Evolutionary conservation across 2,329 filamentous ascomycete genomes (phyloP).

Genomic region (Samsoniella hepiali): DNA sequence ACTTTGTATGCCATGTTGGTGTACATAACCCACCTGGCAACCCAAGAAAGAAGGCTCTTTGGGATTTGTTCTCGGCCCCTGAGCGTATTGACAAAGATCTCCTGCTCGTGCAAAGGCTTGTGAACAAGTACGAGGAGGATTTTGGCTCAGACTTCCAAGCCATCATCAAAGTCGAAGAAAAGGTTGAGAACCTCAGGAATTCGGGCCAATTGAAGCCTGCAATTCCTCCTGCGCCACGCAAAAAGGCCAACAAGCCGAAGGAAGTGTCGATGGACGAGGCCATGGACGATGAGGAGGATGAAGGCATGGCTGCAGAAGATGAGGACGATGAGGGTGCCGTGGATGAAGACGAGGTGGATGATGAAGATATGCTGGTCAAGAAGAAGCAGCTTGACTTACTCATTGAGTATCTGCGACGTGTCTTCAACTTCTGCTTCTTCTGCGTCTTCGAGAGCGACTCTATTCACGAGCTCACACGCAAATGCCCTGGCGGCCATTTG

Average conservation of each 20-base stretch:
- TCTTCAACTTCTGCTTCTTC: slow-evolving; percentile 99
- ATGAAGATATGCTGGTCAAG: slow-evolving; percentile 83
- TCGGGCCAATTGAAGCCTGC: slow-evolving; percentile 74
- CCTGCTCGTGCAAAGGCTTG: slow-evolving; percentile 74
- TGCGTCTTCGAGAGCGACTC: slow-evolving; percentile 99
- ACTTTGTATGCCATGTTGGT: slow-evolving; percentile 96
- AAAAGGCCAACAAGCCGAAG: slow-evolving; percentile 60
- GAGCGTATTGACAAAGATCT: slow-evolving; percentile 92
- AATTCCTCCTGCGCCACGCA: slow-evolving; percentile 49
- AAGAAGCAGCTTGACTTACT: slow-evolving; percentile 96
- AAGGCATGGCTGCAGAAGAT: slow-evolving; percentile 76
- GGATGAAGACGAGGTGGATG: slow-evolving; percentile 81
- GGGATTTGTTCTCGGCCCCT: slow-evolving; percentile 93
- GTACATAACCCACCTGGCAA: slow-evolving; percentile 86
- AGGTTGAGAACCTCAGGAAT: slow-evolving; percentile 74
- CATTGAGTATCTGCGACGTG: slow-evolving; percentile 92
- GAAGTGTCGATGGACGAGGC: slow-evolving; percentile 59
- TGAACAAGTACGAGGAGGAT: slow-evolving; percentile 80
- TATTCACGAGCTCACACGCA: slow-evolving; percentile 89
- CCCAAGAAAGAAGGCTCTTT: slow-evolving; percentile 89
- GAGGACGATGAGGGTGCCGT: slow-evolving; percentile 78
- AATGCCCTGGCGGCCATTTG: slow-evolving; percentile 96
- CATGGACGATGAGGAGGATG: slow-evolving; percentile 63
- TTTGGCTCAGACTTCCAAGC: slow-evolving; percentile 76
- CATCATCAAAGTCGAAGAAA: slow-evolving; percentile 76